Evolutionary conservation across 2,329 filamentous ascomycete species (phyloP), one percentile per base, ranked within the genome.

Genomic region (Drechslerella dactyloides): DNA sequence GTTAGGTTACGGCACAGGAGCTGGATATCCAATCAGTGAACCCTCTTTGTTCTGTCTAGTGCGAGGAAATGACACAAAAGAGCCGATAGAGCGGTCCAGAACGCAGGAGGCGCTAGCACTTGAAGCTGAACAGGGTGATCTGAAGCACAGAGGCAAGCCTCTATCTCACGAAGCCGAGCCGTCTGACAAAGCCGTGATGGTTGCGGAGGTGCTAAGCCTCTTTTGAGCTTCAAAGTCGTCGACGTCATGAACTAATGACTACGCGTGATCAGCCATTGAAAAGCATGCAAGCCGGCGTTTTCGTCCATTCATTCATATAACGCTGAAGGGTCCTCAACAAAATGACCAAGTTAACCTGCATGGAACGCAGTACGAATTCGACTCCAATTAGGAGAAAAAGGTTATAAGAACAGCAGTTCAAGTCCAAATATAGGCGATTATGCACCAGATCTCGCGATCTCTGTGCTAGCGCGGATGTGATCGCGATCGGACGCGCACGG

Each of bases 11-110:
- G 37, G 37, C n/a, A 42, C 37, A 13, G 15, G 4, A 42, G 37
- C 37, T 42, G 3, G 37, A 48, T 23, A 17, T 48, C 44, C 44
- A 48, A 21, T 21, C 44, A 21, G 3, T 21, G 15, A 48, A 6
- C n/a, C 15, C 17, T 5, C 5, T 10, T 13, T 42, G 11, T 19
- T 21, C n/a, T 10, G 4, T 23, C 6, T 15, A 21, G 19, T 15
- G 8, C 11, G 8, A 11, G 17, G 19, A 48, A 48, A 15, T 21
- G 19, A 48, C 44, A 48, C 44, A 48, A 48, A 48, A 48, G 44
- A 48, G 17, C 44, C 44, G 44, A 48, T 17, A 17, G 44, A 48
- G 8, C 44, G 19, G 44, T 48, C 44, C 44, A 48, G 44, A 48
- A 48, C 44, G 11, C 19, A 48, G 17, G 44, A 21, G 44, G 44